phyloP scores from a whole-genome alignment of 257 asterid genomes.

The Solanum ahanhuiri region DNA sequence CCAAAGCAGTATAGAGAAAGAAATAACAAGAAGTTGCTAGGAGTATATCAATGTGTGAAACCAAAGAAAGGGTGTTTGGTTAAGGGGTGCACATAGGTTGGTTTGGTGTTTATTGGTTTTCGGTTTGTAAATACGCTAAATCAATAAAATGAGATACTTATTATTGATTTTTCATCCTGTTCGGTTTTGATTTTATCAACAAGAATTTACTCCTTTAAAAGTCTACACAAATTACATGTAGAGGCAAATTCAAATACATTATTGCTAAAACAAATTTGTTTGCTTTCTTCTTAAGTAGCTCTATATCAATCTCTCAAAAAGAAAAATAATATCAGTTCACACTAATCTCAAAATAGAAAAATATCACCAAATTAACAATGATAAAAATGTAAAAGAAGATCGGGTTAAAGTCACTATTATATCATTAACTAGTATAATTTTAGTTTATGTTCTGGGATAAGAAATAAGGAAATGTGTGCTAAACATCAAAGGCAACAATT shows the following conservation, averaged over 20 bases:
- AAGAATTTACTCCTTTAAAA: no score
- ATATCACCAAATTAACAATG: neutral
- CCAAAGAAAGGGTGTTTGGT: neutral
- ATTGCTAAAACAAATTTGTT: neutral
- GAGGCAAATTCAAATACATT: neutral
- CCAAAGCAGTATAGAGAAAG: neutral
- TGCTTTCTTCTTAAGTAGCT: neutral
- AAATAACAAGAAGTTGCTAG: neutral
- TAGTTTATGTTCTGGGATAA: no score
- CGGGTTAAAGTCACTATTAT: neutral
- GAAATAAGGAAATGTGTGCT: neutral
- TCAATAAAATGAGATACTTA: no score
- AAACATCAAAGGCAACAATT: neutral
- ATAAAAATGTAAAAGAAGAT: neutral
- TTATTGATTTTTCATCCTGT: neutral
- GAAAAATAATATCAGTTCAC: neutral
- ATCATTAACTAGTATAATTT: no score
- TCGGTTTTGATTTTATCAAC: neutral
- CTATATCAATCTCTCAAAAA: neutral
- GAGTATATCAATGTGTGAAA: neutral
- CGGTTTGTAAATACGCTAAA: no score
- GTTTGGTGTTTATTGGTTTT: neutral
- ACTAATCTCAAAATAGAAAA: no score
- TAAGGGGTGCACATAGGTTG: neutral
- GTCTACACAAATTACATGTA: no score